Evolutionary conservation across 2,329 filamentous ascomycete species (phyloP), one percentile per base, ranked within the genome.

Genomic region (Ascochyta rabiei): DNA sequence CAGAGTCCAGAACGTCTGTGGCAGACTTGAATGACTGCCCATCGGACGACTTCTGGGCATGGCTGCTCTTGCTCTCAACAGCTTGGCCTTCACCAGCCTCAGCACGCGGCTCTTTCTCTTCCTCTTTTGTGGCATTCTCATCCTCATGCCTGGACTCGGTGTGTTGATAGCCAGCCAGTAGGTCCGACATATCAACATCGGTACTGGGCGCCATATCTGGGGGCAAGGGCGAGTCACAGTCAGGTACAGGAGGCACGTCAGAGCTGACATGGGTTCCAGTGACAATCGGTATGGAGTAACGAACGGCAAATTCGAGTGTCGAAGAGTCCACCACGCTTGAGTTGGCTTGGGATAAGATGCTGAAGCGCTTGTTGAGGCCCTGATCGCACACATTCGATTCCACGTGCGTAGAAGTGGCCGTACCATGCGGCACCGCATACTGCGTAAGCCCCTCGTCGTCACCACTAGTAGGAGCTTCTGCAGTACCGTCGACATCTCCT

Each of bases 1-100:
- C 46, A 30, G 49, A 39, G n/a, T 68, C 59, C 7, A 60, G 50
- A 13, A 61, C 39, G 47, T 67, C 60, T 6, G 65, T 68, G 33
- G 67, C 71, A 24, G 70, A 69, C 47, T 72, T 72, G 61, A 70
- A 74, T 6, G 72, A 74, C 45, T 71, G 65, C 31, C 67, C 65
- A 42, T 72, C 69, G 6, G 67, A 74, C 10, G 66, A 66, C 48
- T 68, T 68, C 23, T 66, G 61, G n/a, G 55, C 51, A 56, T 72
- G 68, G 23, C 57, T 61, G 53, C 59, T 66, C 16, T 44, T 62
- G 47, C 48, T 61, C 15, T 66, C 60, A 16, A 26, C 24, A 15
- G 13, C 16, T 21, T 34, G 34, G 7, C 33, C 48, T 12, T 40
- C 26, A 30, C 18, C 23, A 7, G 39, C 9, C 10, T 34, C 35